phyloP scores from a whole-genome alignment of 176 grass and related monocot genomes.

The Guadua angustifolia region DNA sequence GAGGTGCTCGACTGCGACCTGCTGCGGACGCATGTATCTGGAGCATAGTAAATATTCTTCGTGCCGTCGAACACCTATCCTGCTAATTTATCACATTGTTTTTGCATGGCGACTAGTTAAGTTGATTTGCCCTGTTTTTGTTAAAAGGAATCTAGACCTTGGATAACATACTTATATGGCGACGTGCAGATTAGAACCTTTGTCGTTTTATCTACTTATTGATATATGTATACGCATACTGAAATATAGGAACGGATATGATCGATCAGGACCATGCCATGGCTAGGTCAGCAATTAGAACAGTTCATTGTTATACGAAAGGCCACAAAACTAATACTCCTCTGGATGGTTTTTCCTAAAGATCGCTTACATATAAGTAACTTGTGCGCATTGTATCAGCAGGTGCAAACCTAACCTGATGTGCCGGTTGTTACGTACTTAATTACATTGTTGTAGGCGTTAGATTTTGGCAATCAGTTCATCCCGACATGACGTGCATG shows the following conservation, averaged over 20 bases:
- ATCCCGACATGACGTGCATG: conserved; percentile 14
- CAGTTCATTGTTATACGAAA: background rate
- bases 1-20: conserved; percentile 37
- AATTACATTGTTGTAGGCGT: background rate
- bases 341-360: background rate
- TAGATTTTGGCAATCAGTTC: conserved; percentile 11
- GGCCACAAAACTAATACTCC: conserved; percentile 8
- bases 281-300: background rate
- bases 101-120: background rate
- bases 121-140: background rate
- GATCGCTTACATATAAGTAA: background rate
- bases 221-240: background rate
- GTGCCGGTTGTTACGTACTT: background rate
- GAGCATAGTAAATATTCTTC: conserved; percentile 25
- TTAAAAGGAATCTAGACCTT: conserved; percentile 10
- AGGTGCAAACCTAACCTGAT: background rate
- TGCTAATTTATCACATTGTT: conserved; percentile 6
- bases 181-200: conserved; percentile 32
- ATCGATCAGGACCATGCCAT: background rate
- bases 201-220: conserved; percentile 2
- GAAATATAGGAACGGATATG: background rate
- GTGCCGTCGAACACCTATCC: conserved; percentile 38
- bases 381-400: background rate
- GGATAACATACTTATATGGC: conserved; percentile 36
- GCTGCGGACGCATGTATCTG: conserved; percentile 22